Evolutionary conservation across 2,329 filamentous ascomycete genomes (phyloP), one percentile per base, ranked within the genome.

Genomic region (Paecilomyces variotii): DNA sequence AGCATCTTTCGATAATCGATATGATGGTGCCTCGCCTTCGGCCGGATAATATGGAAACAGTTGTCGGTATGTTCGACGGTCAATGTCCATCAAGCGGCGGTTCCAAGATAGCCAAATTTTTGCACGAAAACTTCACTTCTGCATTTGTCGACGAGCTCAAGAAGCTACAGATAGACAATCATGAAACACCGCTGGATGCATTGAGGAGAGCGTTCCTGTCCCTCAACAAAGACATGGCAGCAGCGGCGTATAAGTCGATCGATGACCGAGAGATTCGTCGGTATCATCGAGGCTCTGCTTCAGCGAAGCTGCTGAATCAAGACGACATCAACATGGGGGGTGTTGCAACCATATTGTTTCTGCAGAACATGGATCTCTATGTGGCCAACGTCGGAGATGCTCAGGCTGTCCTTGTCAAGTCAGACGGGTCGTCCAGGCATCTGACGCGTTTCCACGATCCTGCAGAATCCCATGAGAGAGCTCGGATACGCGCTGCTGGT

Each of bases 341-440:
- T 60, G 91, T 96, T 53, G 94, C 93, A 1, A 97, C 94, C 0
- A 89, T 97, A 2, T 81, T 94, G 56, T 99, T 96, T 68, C 78
- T 99, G 32, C 88, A 92, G 66, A 88, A 89, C 64, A 92, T 91
- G 74, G 91, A 97, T 66, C 82, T 99, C 2, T 97, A 90, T 69
- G 87, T 97, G 57, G 94, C 92, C 62, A 99, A 99, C 67, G 90
- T 99, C 25, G 94, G 94, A 56, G 91, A 99, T 74, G 91, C 89
- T 4, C 91, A 97, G 74, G 93, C 92, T n/a, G 89, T 99, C 76
- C 82, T 97, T 24, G 94, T 99, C 62, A 89, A 92, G 67, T 90
- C 89, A 1, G 91, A 96, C 70, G 91, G 91, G 45, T 85, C 87
- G 26, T 85, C 94, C 74, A 87, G 87, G 67, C 87, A 93, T 63